These are phyloP conservation scores for Euphorbia peplus DNA, from an alignment of 345 rosid species.

Conservation along the genomic window DNA sequence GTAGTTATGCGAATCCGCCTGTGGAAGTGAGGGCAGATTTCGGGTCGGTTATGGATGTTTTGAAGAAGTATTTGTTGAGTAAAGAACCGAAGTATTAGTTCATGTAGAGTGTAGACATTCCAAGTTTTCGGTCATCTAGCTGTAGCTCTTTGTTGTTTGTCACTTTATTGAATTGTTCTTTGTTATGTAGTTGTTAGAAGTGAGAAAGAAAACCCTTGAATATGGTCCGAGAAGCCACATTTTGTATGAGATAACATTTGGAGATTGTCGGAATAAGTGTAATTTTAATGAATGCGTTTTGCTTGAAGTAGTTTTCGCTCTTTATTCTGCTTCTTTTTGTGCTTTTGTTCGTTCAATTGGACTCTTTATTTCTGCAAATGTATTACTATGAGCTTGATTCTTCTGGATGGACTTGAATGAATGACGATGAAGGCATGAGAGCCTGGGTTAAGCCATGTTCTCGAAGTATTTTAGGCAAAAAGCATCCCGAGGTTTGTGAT, in stretches of 20 bases:
- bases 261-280: not conserved
- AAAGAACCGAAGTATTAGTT: slow-evolving; percentile 12
- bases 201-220: not conserved
- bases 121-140: not conserved
- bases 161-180: not conserved
- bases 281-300: not conserved
- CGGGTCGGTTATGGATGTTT: slow-evolving; percentile 31
- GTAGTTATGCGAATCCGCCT: slow-evolving; percentile 31
- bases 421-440: too few species aligned
- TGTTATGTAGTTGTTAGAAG: not conserved
- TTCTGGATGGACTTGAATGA: too few species aligned
- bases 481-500: too few species aligned
- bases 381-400: not conserved
- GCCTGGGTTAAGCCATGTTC: too few species aligned
- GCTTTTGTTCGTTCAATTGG: not conserved
- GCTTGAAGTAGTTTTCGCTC: not conserved
- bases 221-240: not conserved
- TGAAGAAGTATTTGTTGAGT: slow-evolving; percentile 24
- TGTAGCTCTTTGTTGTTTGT: not conserved
- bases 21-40: slow-evolving; percentile 29
- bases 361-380: too few species aligned
- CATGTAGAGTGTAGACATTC: not conserved
- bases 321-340: not conserved
- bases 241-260: not conserved
- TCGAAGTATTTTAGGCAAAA: too few species aligned